Evolutionary conservation across 2,329 filamentous ascomycete species (phyloP), one percentile per base, ranked within the genome.

Genomic region (Ophiostoma populinum): DNA sequence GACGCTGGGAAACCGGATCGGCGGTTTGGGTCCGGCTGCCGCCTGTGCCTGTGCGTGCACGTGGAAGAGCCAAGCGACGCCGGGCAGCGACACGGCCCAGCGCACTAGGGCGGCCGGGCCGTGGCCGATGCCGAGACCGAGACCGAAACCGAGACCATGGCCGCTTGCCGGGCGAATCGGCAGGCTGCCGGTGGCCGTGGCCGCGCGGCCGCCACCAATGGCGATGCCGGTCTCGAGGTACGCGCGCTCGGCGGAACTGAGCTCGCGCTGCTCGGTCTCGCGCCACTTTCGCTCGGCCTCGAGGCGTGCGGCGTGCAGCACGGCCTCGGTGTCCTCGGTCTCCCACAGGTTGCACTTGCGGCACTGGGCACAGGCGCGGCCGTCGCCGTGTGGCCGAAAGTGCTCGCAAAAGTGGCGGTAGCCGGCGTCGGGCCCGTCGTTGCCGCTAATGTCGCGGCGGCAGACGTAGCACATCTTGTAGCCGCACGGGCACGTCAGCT

Each of bases 381-480:
- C 61, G 32, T 86, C 83, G 0, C 79, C 81, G 41, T 80, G 69
- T 8, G 81, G 77, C 7, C 90, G 70, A 53, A 95, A 95, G 56
- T 95, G 90, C 51, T 93, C 80, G 53, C 90, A 98, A 50, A 94
- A 98, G 55, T 98, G 90, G 25, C 74, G 67, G 54, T 98, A 95
- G 1, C 87, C 86, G 51, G 86, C 77, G 32, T 55, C 55, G 19
- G 51, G 45, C 10, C 48, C 51, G 11, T 47, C 55, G 24, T 46
- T 41, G 33, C 69, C 61, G 37, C 63, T 60, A 31, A 78, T 71
- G 47, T 82, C 75, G 45, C 77, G 77, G 26, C 90, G 80, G 55
- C 90, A 98, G 31, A 95, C 73, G 50, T 98, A 98, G 54, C 90
- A 98, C 87, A 95, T 95, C 46, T 80, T 79, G 57, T 95, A 95